Evolutionary conservation across 202 grass and related monocot species (phyloP), one percentile per base, ranked within the genome.

Genomic region (Cymbopogon flexuosus): DNA sequence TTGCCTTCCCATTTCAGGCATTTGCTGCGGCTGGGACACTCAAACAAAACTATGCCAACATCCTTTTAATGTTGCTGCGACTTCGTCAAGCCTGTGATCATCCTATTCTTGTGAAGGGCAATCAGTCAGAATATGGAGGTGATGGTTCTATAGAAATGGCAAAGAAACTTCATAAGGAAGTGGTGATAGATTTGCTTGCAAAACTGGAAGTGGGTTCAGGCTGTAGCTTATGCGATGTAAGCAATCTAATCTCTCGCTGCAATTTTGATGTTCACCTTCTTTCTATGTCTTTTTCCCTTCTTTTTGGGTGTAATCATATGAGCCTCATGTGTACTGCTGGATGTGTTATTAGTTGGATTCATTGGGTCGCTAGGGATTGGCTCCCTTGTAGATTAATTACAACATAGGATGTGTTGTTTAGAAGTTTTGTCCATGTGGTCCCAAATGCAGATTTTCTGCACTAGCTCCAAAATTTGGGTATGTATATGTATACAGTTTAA

Each of bases 31-130:
- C 92, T 77, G 96, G 96, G 37, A 99, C 96, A 14, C 49, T 99
- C 73, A 99, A 91, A 88, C 96, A 99, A 89, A 99, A 99, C 73
- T 99, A 99, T 62, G 96, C 92, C 41, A 99, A 84, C 47, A 96
- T 99, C 69, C 93, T 99, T 82, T 62, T 99, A 79, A 73, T 99
- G 90, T 79, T 99, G 19, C 71, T 99, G 74, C 88, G 96, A 7
- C 96, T 99, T 83, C 82, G 96, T 68, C 96, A 99, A 84, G 96
- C 96, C 10, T 99, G 96, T 67, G 92, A 96, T 80, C 96, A 99
- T 88, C 92, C 92, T 61, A 80, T 88, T 89, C 92, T 99, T 81
- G 96, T 92, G 41, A 92, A 93, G 88, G 92, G 92, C 35, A 85
- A 83, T 78, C 87, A 91, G 14, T 91, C 96, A 74, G 90, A 93